Evolutionary conservation across 1,284 basidiomycete species (phyloP).

Genomic region (Cutaneotrichosporon sp.): DNA sequence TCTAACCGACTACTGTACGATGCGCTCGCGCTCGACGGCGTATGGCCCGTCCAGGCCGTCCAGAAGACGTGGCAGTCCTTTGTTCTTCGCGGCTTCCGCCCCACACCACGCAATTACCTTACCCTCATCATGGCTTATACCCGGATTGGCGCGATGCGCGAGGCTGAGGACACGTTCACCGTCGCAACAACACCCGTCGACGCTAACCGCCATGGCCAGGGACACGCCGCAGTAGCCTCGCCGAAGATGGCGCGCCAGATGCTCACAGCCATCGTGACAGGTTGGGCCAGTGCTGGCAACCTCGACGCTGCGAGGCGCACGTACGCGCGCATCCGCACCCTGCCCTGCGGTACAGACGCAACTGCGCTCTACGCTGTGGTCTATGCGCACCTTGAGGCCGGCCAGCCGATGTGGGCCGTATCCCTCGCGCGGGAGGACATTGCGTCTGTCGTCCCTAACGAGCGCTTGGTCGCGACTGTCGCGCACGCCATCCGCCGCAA

Average conservation of each 20-base stretch:
- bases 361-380: slow-evolving; percentile 8
- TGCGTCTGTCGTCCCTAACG: slow-evolving; percentile 3
- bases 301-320: neutral
- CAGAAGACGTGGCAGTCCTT: slow-evolving; percentile 30
- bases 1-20: slow-evolving; percentile 33
- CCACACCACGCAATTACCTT: slow-evolving; percentile 28
- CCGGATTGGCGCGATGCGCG: slow-evolving; percentile 28
- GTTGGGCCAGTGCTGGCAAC: slow-evolving; percentile 8
- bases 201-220: slow-evolving; percentile 16
- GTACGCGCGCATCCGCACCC: slow-evolving; percentile 6
- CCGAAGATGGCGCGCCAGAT: slow-evolving; percentile 18
- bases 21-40: slow-evolving; percentile 20
- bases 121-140: slow-evolving; percentile 38
- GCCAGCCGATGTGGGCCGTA: slow-evolving; percentile 1
- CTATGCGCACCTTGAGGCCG: neutral
- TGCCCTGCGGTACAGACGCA: neutral
- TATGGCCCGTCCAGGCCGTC: slow-evolving; percentile 21
- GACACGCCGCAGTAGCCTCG: neutral
- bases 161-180: slow-evolving; percentile 29
- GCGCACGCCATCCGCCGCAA: slow-evolving; percentile 10
- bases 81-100: slow-evolving; percentile 33
- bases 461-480: slow-evolving; percentile 4
- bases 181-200: too few relatives aligned
- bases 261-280: slow-evolving; percentile 25
- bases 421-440: slow-evolving; percentile 8